Evolutionary conservation across 805 yeast species (phyloP), one percentile per base, ranked within the genome.

Genomic region (Yarrowia deformans): DNA sequence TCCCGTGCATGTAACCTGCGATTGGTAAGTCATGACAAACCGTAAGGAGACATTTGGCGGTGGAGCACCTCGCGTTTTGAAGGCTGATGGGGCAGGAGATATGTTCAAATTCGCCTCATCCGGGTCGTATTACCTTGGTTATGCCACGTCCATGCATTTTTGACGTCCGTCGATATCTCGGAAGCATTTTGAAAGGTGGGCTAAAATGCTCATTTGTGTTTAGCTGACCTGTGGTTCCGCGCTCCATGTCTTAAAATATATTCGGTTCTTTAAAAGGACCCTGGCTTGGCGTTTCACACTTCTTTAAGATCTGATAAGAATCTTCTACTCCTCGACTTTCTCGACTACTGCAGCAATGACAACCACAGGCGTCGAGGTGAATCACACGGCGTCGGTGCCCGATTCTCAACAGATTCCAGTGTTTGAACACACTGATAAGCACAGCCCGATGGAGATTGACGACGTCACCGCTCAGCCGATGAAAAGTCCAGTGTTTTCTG

Each of bases 1-100:
- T 7, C 4, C 5, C 12, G 14, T 19, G 60, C 43, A 37, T 37
- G 14, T 2, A 10, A 8, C 6, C 19, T 52, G 58, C 58, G 35
- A 52, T 54, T 54, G 12, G 45, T 39, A 54, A 54, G 32, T 9
- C 19, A 37, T 54, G 60, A 54, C 60, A 54, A 54, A n/a, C 23
- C 29, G 6, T 10, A 3, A 2, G 42, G 14, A 8, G 39, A 50
- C 12, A 9, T 16, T 8, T 5, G 3, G 6, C 37, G 58, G 58
- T 54, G 32, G 58, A 37, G 13, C 7, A 50, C 56, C 7, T n/a
- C 37, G 56, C 56, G 18, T 14, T 5, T 23, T 10, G 16, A 8
- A 9, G 40, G 3, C 9, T 9, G 29, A 5, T 12, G 37, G 58
- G 43, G 34, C 34, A 50, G 56, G 40, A 40, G 4, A 34, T 3